Conservation (phyloP, 2,329 filamentous ascomycete genomes). For the Colletotrichum sp. region DNA sequence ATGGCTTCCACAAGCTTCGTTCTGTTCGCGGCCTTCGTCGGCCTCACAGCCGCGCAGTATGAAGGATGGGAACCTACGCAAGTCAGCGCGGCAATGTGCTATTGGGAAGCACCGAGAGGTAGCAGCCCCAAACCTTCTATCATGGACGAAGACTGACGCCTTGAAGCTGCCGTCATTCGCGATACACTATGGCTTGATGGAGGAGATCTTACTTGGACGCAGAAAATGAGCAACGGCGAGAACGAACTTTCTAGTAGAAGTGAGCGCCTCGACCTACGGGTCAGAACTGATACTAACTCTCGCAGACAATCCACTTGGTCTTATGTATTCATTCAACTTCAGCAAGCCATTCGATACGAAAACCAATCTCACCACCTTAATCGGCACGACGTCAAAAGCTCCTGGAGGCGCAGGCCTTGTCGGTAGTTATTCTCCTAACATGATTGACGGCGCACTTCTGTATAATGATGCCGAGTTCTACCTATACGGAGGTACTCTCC, state of each 20-base stretch:
- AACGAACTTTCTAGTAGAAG: no score
- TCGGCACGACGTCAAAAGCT: constrained; percentile 43
- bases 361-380: background rate
- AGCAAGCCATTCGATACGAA: constrained; percentile 58
- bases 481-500: constrained; percentile 64
- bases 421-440: constrained; percentile 61
- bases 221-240: constrained; percentile 12
- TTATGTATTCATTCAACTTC: constrained; percentile 64
- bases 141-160: background rate
- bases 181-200: background rate
- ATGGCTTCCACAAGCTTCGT: constrained; percentile 9
- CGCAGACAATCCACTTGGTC: constrained; percentile 56
- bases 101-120: background rate
- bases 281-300: no score
- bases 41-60: constrained; percentile 25
- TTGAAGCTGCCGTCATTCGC: background rate
- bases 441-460: constrained; percentile 67
- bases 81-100: background rate
- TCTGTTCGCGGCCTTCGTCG: constrained; percentile 23
- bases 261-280: no score
- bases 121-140: background rate
- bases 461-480: constrained; percentile 68
- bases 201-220: background rate
- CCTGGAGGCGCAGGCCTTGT: constrained; percentile 50
- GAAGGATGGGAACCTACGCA: constrained; percentile 47